Conservation (phyloP, 78 protist species). For the Dictyostelium purpureum region DNA sequence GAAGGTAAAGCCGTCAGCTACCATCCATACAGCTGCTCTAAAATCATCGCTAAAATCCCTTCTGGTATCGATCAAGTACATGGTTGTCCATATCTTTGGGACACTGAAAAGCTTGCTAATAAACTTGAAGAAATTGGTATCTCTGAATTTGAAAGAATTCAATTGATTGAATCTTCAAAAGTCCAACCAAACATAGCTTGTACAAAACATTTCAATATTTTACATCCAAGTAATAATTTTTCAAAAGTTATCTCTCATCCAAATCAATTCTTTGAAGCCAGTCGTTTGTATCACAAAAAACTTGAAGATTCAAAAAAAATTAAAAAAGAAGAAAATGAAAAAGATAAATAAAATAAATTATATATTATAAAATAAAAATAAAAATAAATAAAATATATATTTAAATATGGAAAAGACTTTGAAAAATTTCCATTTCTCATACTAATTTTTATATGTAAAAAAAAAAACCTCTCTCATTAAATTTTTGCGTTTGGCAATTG, state of each 20-base stretch:
- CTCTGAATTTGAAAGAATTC: not conserved
- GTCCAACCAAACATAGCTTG: conserved; percentile 51
- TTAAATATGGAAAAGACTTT: too few relatives aligned
- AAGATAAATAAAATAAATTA: too few relatives aligned
- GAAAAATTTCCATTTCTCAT: too few relatives aligned
- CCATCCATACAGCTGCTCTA: conserved; percentile 80
- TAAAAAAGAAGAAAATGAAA: not conserved
- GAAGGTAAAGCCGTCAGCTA: conserved; percentile 90
- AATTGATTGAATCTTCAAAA: conserved; percentile 13
- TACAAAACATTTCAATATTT: conserved; percentile 38
- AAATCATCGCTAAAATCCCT: conserved; percentile 61
- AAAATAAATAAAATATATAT: too few relatives aligned
- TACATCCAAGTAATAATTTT: conserved; percentile 40
- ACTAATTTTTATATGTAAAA: too few relatives aligned
- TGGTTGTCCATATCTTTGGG: conserved; percentile 65
- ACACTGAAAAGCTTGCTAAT: not conserved
- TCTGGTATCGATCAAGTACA: conserved; percentile 9
- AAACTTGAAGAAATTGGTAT: conserved; percentile 13
- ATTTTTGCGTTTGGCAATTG: too few relatives aligned
- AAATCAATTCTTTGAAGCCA: conserved; percentile 56
- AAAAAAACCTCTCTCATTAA: too few relatives aligned
- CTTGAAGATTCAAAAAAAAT: not conserved
- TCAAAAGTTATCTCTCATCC: conserved; percentile 62
- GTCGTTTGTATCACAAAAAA: conserved; percentile 18
- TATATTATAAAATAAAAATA: too few relatives aligned